Percentiles rank a stretch among this genome's conserved stretches.
phyloP scores from a whole-genome alignment of 2,329 filamentous ascomycete species.

The Lomentospora prolificans region DNA sequence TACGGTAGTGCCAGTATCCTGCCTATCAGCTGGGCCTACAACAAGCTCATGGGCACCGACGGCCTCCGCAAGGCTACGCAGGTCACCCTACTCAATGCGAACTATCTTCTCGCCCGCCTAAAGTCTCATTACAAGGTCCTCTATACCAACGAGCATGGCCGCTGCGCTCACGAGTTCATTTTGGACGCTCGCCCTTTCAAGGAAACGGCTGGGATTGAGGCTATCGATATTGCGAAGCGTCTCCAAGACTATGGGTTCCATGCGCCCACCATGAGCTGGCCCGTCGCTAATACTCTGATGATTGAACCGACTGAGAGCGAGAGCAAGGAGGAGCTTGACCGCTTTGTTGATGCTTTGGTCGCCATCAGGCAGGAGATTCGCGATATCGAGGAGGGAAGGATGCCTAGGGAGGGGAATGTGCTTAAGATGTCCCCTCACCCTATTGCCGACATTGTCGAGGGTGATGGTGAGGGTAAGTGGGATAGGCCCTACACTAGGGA shows the following conservation, averaged over 20 bases:
- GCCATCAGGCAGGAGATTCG: constrained; percentile 78
- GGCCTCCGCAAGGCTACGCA: constrained; percentile 85
- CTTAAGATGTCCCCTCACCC: constrained; percentile 85
- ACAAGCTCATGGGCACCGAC: constrained; percentile 79
- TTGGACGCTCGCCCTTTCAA: constrained; percentile 81
- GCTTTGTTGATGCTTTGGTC: constrained; percentile 85
- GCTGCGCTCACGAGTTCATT: constrained; percentile 96
- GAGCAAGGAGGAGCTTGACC: constrained; percentile 82
- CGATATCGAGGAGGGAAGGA: constrained; percentile 69
- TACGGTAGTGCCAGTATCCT: constrained; percentile 87
- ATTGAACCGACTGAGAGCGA: constrained; percentile 95
- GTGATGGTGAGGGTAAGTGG: constrained; percentile 54
- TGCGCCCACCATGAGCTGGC: constrained; percentile 94
- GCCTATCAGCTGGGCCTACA: constrained; percentile 91
- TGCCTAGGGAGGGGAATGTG: constrained; percentile 68
- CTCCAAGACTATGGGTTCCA: constrained; percentile 97
- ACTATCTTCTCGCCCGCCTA: constrained; percentile 87
- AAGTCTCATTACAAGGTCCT: constrained; percentile 80
- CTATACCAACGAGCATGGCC: constrained; percentile 82
- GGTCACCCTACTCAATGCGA: constrained; percentile 88
- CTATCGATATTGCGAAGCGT: constrained; percentile 91
- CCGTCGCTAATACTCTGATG: constrained; percentile 91
- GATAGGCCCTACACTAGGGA: constrained; percentile 71
- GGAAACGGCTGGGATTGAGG: constrained; percentile 73
- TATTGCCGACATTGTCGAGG: constrained; percentile 65